A percentile compares a stretch with the other conserved stretches of the same genome.
These are phyloP conservation scores for Lactuca sativa DNA, from an alignment of 129 eudicot species.

Conservation along the genomic window DNA sequence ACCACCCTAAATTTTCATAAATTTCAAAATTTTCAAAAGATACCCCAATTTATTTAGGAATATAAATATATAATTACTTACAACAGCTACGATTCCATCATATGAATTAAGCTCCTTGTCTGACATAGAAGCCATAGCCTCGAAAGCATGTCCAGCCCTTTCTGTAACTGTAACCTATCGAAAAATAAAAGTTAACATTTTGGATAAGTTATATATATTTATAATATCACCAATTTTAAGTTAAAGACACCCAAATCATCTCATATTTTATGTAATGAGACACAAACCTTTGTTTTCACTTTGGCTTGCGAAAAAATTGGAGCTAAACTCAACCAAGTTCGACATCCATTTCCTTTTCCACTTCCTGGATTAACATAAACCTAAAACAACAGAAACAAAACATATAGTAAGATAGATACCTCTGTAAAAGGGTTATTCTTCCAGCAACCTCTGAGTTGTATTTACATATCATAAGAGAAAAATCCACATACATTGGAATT, in stretches of 20 bases:
- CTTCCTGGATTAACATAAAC: conserved; percentile 91
- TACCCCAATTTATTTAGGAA: background rate
- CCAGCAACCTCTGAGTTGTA: background rate
- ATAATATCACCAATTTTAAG: background rate
- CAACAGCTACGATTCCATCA: conserved; percentile 87
- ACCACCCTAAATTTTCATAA: conserved; percentile 76
- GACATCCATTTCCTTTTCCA: conserved; percentile 86
- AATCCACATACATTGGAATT: no score
- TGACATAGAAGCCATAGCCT: conserved; percentile 71
- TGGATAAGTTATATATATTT: background rate
- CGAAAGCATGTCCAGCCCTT: conserved; percentile 88
- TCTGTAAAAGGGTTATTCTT: background rate
- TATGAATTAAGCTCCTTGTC: conserved; percentile 61
- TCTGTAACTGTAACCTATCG: conserved; percentile 76
- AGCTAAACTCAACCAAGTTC: conserved; percentile 76
- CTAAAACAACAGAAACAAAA: conserved; percentile 49
- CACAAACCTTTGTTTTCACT: conserved; percentile 74
- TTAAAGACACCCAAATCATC: background rate
- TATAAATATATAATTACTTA: conserved; percentile 39
- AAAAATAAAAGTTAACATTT: conserved; percentile 19
- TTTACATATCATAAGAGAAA: no score
- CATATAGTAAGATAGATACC: background rate
- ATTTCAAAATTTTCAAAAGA: conserved; percentile 1
- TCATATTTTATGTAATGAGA: conserved; percentile 1
- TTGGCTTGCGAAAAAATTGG: conserved; percentile 81